Evolutionary conservation across 106 monocot species (phyloP).

Genomic region (Allium sativum): DNA sequence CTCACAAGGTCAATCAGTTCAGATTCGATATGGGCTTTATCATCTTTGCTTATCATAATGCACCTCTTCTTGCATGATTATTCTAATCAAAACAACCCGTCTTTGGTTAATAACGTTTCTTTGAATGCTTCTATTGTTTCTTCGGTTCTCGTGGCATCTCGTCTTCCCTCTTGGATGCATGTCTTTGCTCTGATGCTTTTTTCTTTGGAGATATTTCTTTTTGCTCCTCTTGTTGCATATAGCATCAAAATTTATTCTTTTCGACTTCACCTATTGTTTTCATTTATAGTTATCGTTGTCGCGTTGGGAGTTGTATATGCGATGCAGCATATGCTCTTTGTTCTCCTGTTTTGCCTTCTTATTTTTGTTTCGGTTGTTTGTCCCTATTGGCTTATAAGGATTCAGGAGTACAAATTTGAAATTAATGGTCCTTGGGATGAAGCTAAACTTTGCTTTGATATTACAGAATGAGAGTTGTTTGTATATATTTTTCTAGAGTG

Average conservation of each 20-base stretch:
- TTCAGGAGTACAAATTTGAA: conserved; percentile 99
- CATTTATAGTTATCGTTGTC: conserved; percentile 42
- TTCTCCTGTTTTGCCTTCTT: conserved; percentile 41
- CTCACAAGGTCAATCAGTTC: conserved; percentile 89
- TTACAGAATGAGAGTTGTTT: conserved; percentile 39
- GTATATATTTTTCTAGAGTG: background rate
- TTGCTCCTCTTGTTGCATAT: conserved; percentile 54
- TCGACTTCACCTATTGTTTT: conserved; percentile 45
- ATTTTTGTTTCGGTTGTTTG: conserved; percentile 67
- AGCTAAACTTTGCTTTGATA: conserved; percentile 98
- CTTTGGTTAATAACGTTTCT: conserved; percentile 59
- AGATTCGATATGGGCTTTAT: conserved; percentile 83
- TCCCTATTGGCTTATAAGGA: conserved; percentile 91
- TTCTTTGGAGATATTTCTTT: conserved; percentile 86
- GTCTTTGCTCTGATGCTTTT: conserved; percentile 87
- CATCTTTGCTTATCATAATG: conserved; percentile 51
- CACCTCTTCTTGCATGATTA: conserved; percentile 97
- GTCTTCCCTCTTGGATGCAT: conserved; percentile 77
- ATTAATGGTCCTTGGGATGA: conserved; percentile 99
- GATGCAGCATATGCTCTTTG: conserved; percentile 57
- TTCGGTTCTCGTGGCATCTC: conserved; percentile 84
- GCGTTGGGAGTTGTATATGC: conserved; percentile 41
- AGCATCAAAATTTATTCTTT: conserved; percentile 66
- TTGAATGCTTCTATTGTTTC: conserved; percentile 92
- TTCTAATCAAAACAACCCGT: conserved; percentile 51